Base-by-base conservation (phyloP, 805 yeast species). In the Deakozyma indianensis region DNA sequence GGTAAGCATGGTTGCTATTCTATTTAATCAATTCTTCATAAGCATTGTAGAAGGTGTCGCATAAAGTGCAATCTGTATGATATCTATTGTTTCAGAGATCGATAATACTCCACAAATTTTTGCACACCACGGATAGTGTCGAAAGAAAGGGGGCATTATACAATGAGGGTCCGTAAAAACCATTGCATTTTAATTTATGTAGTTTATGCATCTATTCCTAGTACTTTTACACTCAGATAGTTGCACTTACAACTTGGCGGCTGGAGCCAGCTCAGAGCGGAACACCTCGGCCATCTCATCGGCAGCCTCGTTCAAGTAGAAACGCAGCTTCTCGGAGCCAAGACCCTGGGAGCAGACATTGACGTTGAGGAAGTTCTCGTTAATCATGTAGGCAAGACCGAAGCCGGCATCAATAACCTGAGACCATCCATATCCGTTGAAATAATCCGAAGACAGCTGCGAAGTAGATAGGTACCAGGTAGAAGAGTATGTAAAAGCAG, bases 361-460 rank as follows among this genome's bases (percentile, higher is more conserved):
- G 57, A 92, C 77, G 60, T 87, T 90, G 52, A 87, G 57, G 77
- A 83, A 80, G 54, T 88, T 82, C 48, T 76, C 75, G 70, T 84
- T 87, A 57, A 90, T 72, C 85, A 87, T 85, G 69, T 90, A 90
- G 5, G 95, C 96, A 51, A 85, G 72, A 4, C 97, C 98, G 56
- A 83, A 79, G 5, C 98, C 98, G 50, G 81, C 84, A 58, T 88
- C 95, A 55, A 83, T 78, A 43, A 92, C 97, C 62, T 94, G 95
- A 18, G 95, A 77, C 85, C 87, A 90, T 27, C 98, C 98, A 72
- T 88, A 90, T 41, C 94, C 88, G 61, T 86, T 86, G 65, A 86
- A 84, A 63, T 70, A 70, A 55, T 80, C 83, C 3, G 94, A 82
- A 5, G 92, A 82, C 52, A 90, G 71, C 65, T 90, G 97, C 1